A percentile compares a stretch with the other conserved stretches of the same genome.
Conservation (phyloP, 2,329 filamentous ascomycete genomes). For the Aspergillus carbonarius region DNA sequence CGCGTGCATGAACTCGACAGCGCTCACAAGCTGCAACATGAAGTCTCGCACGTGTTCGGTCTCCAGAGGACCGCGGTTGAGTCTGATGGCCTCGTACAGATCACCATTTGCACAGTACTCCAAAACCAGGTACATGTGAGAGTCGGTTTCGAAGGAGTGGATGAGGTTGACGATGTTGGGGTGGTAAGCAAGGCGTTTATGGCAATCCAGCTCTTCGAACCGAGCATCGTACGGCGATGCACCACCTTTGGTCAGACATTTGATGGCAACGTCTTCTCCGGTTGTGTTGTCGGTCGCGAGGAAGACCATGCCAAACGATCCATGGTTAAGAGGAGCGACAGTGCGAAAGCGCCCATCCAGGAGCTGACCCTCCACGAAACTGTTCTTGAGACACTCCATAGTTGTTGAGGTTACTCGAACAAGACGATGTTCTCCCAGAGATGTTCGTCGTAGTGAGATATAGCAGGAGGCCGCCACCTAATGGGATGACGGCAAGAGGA, state of each 20-base stretch:
- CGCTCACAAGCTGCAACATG: slow-evolving; percentile 90
- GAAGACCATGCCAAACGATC: slow-evolving; percentile 98
- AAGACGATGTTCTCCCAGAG: slow-evolving; percentile 17
- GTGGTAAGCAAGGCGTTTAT: slow-evolving; percentile 74
- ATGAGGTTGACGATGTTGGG: slow-evolving; percentile 92
- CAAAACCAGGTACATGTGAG: slow-evolving; percentile 87
- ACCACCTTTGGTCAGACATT: slow-evolving; percentile 83
- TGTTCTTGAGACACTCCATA: slow-evolving; percentile 39
- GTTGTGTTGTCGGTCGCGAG: slow-evolving; percentile 78
- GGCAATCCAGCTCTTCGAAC: slow-evolving; percentile 62
- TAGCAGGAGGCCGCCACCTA: slow-evolving; percentile 3
- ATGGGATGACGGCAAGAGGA: neutral
- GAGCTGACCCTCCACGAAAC: slow-evolving; percentile 36
- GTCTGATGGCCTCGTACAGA: slow-evolving; percentile 93
- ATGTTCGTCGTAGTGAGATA: slow-evolving; percentile 2
- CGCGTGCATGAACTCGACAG: slow-evolving; percentile 84
- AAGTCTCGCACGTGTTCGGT: slow-evolving; percentile 96
- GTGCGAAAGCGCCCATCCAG: slow-evolving; percentile 77
- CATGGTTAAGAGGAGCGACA: slow-evolving; percentile 92
- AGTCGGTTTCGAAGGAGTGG: slow-evolving; percentile 85
- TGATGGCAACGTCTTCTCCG: slow-evolving; percentile 83
- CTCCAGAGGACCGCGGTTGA: slow-evolving; percentile 81
- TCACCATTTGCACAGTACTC: slow-evolving; percentile 96
- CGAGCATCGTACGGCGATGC: slow-evolving; percentile 75
- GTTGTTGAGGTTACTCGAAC: slow-evolving; percentile 21